Conservation (phyloP, 1,284 basidiomycete genomes). For the Exsudoporus floridanus region DNA sequence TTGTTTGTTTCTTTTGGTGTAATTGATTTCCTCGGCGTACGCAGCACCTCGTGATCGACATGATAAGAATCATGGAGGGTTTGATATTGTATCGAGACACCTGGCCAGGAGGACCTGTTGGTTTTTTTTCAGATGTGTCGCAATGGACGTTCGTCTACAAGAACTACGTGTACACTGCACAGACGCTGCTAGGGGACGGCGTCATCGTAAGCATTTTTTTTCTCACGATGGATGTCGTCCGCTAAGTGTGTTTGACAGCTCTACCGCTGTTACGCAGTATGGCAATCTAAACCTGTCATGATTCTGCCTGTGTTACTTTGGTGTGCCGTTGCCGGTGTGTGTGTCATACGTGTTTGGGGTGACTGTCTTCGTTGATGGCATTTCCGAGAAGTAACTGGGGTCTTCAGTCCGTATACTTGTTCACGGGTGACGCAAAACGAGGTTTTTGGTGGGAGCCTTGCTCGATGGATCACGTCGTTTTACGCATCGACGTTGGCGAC, state of each 20-base stretch:
- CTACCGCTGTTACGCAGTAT: slow-evolving; percentile 14
- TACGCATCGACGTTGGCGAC: slow-evolving; percentile 8
- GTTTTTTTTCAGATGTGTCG: slow-evolving; percentile 24
- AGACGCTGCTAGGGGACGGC: slow-evolving; percentile 34
- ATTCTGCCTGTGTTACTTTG: slow-evolving; percentile 16
- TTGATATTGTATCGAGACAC: slow-evolving; percentile 4
- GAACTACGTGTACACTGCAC: slow-evolving; percentile 25
- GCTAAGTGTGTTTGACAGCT: not conserved
- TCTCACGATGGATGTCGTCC: not conserved
- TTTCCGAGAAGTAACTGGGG: slow-evolving; percentile 8
- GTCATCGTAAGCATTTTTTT: slow-evolving; percentile 10
- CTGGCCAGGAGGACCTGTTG: slow-evolving; percentile 2
- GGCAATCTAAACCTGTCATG: slow-evolving; percentile 13
- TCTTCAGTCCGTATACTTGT: slow-evolving; percentile 1
- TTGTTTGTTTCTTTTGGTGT: no score
- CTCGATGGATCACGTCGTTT: slow-evolving; percentile 11
- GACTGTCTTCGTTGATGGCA: not conserved
- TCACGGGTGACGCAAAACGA: not conserved
- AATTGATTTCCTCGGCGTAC: no score
- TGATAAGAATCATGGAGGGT: not conserved
- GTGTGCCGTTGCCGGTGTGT: slow-evolving; percentile 12
- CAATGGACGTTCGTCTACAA: slow-evolving; percentile 30
- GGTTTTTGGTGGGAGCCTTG: slow-evolving; percentile 7
- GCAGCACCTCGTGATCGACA: no score
- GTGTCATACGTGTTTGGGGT: no score